Conservation (phyloP, 176 grass and related monocot species). For the Oryza meyeriana region DNA sequence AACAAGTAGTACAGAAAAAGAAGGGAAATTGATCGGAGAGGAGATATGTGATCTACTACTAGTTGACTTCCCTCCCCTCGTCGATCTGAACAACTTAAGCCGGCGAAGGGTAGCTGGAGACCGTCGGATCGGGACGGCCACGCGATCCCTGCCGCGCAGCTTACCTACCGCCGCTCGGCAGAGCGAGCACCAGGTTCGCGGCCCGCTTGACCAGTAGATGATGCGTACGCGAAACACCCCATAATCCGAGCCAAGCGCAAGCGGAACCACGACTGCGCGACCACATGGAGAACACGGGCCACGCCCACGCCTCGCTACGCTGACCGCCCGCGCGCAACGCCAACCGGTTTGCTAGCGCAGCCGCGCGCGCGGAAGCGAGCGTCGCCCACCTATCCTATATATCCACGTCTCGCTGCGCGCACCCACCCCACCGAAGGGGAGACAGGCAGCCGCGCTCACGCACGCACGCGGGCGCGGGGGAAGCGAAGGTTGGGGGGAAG, state of each 20-base stretch:
- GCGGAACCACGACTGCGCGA: background rate
- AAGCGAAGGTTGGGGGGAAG: background rate
- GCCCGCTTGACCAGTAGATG: background rate
- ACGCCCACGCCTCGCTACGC: background rate
- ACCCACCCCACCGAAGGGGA: background rate
- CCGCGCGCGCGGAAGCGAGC: background rate
- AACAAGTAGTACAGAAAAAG: background rate
- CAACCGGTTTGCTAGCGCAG: background rate
- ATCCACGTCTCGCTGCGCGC: slow-evolving; percentile 8
- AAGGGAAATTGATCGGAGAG: background rate
- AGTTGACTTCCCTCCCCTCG: background rate
- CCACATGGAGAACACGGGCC: background rate
- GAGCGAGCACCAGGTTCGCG: too few species aligned
- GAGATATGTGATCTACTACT: background rate
- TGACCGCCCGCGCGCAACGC: background rate
- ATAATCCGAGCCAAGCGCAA: background rate
- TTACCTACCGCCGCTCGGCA: slow-evolving; percentile 7
- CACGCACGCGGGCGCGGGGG: background rate
- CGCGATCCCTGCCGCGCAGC: slow-evolving; percentile 8
- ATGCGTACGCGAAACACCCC: too few species aligned
- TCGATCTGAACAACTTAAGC: background rate
- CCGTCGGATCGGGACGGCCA: background rate
- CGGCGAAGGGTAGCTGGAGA: background rate
- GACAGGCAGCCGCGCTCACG: background rate
- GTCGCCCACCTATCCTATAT: slow-evolving; percentile 15